Percentiles rank a stretch among this genome's conserved stretches.
phyloP scores from a whole-genome alignment of 768 basidiomycete species.

The Collybia mongolica region DNA sequence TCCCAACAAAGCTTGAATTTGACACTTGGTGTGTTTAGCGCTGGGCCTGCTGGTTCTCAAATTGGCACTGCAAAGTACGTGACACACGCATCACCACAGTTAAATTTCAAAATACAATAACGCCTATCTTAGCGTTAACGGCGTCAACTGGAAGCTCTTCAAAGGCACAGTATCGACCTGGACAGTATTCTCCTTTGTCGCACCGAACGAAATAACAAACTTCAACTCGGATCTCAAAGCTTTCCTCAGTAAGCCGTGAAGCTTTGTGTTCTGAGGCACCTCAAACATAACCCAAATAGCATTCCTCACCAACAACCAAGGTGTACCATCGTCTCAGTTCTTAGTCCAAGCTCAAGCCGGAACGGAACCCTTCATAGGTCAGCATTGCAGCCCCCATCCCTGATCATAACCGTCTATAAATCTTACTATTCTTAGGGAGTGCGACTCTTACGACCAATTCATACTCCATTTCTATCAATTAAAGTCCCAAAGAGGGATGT shows the following conservation, averaged over 20 bases:
- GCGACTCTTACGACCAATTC: conserved; percentile 28
- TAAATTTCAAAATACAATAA: neutral
- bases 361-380: conserved; percentile 27
- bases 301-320: conserved; percentile 26
- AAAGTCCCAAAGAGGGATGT: neutral
- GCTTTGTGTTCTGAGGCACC: neutral
- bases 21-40: conserved; percentile 11
- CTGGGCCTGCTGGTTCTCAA: conserved; percentile 30
- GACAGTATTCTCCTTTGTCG: conserved; percentile 34
- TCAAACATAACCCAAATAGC: conserved; percentile 15
- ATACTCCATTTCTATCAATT: conserved; percentile 31
- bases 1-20: neutral
- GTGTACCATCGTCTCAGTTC: conserved; percentile 28
- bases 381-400: neutral
- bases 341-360: conserved; percentile 34
- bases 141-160: conserved; percentile 29
- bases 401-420: neutral
- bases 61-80: conserved; percentile 26
- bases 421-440: conserved; percentile 17
- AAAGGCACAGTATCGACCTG: conserved; percentile 31
- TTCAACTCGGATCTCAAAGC: conserved; percentile 32
- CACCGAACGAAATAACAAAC: conserved; percentile 30
- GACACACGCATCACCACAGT: too few species aligned
- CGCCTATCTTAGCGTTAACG: conserved; percentile 16
- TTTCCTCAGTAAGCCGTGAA: conserved; percentile 25